Evolutionary conservation across 768 basidiomycete genomes (phyloP).

Genomic region (Leucocoprinus sp.): DNA sequence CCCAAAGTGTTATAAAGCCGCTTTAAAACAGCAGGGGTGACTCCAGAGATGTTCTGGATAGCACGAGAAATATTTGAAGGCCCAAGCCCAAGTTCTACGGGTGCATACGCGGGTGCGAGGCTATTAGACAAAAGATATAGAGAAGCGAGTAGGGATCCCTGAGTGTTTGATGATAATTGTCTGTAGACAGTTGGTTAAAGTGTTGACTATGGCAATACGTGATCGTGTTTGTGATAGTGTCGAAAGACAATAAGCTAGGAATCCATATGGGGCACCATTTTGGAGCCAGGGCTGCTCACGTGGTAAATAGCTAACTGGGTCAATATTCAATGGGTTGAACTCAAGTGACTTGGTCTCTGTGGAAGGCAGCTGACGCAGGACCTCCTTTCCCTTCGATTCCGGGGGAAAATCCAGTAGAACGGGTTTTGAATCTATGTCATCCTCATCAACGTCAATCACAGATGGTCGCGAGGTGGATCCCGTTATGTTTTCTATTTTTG

Average conservation of each 20-base stretch:
- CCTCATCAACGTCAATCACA: conserved; percentile 7
- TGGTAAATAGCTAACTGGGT: conserved; percentile 40
- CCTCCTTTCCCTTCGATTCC: conserved; percentile 1
- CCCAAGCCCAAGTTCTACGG: conserved; percentile 65
- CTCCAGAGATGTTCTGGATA: conserved; percentile 66
- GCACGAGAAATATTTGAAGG: conserved; percentile 59
- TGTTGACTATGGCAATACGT: conserved; percentile 59
- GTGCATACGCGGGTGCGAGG: conserved; percentile 64
- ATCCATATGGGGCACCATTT: conserved; percentile 53
- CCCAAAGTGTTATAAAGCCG: conserved; percentile 66
- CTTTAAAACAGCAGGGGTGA: conserved; percentile 47
- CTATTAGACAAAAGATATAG: conserved; percentile 80
- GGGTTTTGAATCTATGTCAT: neutral
- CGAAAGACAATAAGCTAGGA: conserved; percentile 57
- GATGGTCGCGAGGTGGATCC: neutral
- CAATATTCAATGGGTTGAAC: conserved; percentile 32
- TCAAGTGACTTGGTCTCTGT: conserved; percentile 14
- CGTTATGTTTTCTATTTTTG: neutral
- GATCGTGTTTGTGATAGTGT: conserved; percentile 62
- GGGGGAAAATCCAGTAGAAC: neutral
- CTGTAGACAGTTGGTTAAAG: conserved; percentile 67
- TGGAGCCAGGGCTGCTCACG: conserved; percentile 35
- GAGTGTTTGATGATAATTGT: conserved; percentile 60
- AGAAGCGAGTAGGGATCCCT: conserved; percentile 60
- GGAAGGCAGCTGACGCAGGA: neutral